phyloP scores from a whole-genome alignment of 2,329 filamentous ascomycete species.

The Penicillium verrucosum region DNA sequence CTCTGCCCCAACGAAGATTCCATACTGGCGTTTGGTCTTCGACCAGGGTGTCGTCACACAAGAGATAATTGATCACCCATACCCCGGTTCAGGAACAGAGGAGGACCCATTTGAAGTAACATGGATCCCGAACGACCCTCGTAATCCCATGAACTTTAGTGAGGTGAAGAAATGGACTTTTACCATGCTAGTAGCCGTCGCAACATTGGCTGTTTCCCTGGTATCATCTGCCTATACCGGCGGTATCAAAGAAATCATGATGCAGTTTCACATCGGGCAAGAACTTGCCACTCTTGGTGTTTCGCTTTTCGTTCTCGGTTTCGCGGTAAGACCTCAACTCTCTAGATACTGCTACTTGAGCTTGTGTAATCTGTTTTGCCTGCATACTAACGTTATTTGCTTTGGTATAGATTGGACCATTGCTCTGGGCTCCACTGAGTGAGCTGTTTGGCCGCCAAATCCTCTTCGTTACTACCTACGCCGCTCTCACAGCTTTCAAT shows the following conservation, averaged over 20 bases:
- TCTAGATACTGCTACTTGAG: background rate
- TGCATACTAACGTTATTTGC: background rate
- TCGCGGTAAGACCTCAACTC: constrained; percentile 32
- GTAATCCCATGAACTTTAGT: constrained; percentile 63
- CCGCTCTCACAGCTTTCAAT: constrained; percentile 57
- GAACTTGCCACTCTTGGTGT: constrained; percentile 61
- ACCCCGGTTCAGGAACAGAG: constrained; percentile 60
- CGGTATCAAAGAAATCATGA: constrained; percentile 45
- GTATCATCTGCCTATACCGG: constrained; percentile 57
- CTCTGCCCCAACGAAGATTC: constrained; percentile 28
- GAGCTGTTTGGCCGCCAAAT: constrained; percentile 62
- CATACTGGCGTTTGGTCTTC: constrained; percentile 53
- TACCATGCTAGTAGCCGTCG: constrained; percentile 60
- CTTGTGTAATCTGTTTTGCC: background rate
- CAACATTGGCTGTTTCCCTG: constrained; percentile 67
- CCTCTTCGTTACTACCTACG: constrained; percentile 52
- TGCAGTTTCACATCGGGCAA: constrained; percentile 51
- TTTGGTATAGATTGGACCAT: constrained; percentile 51
- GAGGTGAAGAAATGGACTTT: constrained; percentile 62
- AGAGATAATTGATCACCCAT: constrained; percentile 55
- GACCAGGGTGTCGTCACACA: constrained; percentile 59
- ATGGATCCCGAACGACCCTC: constrained; percentile 64
- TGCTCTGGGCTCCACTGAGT: constrained; percentile 64
- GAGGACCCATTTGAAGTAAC: constrained; percentile 67
- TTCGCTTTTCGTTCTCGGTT: constrained; percentile 63